Percentiles rank a stretch among this genome's conserved stretches.
These are phyloP conservation scores for Lasiodiplodia gonubiensis DNA, from an alignment of 2,329 filamentous ascomycete species.

Conservation along the genomic window DNA sequence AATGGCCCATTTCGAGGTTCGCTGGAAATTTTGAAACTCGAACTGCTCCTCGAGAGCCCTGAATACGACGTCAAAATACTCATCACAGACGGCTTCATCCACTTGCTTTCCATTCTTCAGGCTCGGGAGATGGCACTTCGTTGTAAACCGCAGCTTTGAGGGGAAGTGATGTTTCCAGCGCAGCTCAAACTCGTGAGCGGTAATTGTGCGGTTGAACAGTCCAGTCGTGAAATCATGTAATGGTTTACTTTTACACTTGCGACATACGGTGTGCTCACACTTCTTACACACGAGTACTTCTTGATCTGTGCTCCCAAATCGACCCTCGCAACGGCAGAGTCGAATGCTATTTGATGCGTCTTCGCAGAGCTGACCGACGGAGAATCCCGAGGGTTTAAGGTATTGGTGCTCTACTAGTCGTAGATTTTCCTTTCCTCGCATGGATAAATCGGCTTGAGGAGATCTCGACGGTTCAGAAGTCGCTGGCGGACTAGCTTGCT, in stretches of 20 bases:
- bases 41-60: not conserved
- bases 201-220: constrained; percentile 23
- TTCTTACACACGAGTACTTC: constrained; percentile 55
- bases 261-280: constrained; percentile 63
- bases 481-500: not conserved
- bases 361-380: constrained; percentile 31
- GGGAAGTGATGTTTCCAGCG: constrained; percentile 44
- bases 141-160: constrained; percentile 32
- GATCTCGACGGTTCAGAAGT: not conserved
- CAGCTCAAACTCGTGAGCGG: constrained; percentile 53
- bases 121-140: constrained; percentile 31
- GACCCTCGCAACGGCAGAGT: constrained; percentile 65
- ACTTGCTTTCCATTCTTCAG: not conserved
- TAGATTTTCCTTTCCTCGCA: not conserved
- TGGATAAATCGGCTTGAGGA: not conserved
- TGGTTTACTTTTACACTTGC: constrained; percentile 61
- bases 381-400: not conserved
- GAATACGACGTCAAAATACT: not conserved
- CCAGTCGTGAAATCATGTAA: constrained; percentile 50
- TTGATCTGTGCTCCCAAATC: constrained; percentile 44
- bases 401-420: not conserved
- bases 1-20: constrained; percentile 46
- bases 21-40: constrained; percentile 15
- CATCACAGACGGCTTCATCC: not conserved
- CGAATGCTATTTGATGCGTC: constrained; percentile 47